A percentile compares a stretch with the other conserved stretches of the same genome.
phyloP scores from a whole-genome alignment of 1,284 basidiomycete genomes.

The Cutaneotrichosporon sp. region DNA sequence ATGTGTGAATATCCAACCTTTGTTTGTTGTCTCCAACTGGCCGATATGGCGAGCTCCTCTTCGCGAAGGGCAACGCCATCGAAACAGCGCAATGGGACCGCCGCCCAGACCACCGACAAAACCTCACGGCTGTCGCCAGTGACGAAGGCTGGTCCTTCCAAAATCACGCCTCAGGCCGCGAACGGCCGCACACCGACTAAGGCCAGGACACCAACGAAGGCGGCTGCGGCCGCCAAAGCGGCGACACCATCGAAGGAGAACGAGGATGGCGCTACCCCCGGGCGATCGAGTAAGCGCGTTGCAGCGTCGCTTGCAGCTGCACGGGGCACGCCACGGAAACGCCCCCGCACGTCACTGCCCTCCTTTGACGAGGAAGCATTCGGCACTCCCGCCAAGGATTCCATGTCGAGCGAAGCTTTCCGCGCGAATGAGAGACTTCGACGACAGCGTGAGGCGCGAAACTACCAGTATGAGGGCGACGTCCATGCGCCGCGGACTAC shows the following conservation, averaged over 20 bases:
- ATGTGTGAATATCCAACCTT: too few relatives aligned
- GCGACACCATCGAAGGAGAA: background rate
- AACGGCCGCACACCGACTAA: background rate
- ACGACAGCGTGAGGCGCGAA: constrained; percentile 43
- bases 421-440: constrained; percentile 40
- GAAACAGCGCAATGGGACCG: too few relatives aligned
- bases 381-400: constrained; percentile 5
- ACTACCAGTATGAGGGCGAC: constrained; percentile 45
- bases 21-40: too few relatives aligned
- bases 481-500: constrained; percentile 39
- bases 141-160: too few relatives aligned
- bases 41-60: too few relatives aligned
- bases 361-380: constrained; percentile 20
- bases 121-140: too few relatives aligned
- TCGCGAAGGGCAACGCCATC: too few relatives aligned
- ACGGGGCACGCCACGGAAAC: background rate
- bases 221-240: background rate
- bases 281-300: constrained; percentile 5
- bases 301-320: constrained; percentile 6
- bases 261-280: background rate
- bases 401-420: constrained; percentile 33
- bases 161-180: background rate
- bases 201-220: background rate
- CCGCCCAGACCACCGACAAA: background rate
- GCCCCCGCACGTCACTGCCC: constrained; percentile 3